phyloP scores from a whole-genome alignment of 2,329 filamentous ascomycete genomes.

The Geosmithia putterillii region DNA sequence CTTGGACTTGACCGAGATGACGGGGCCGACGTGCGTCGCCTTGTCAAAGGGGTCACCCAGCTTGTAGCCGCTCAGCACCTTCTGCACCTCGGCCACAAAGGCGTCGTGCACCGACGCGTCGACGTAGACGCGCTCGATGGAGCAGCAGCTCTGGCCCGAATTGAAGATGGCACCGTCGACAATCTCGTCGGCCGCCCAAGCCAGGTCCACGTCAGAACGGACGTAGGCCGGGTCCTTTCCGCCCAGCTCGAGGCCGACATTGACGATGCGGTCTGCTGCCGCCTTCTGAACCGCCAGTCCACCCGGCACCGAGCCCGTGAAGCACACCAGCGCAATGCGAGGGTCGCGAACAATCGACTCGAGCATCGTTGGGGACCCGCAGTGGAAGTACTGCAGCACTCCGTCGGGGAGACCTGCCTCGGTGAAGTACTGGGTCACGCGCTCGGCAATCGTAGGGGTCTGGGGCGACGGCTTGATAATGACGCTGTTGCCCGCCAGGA shows the following conservation, averaged over 20 bases:
- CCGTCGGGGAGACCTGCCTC: slow-evolving; percentile 72
- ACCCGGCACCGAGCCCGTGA: slow-evolving; percentile 84
- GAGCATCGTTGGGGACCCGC: slow-evolving; percentile 64
- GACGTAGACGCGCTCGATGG: slow-evolving; percentile 84
- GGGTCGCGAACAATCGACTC: slow-evolving; percentile 69
- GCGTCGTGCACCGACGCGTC: slow-evolving; percentile 72
- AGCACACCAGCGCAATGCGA: slow-evolving; percentile 71
- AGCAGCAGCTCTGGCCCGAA: slow-evolving; percentile 95
- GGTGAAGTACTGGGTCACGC: slow-evolving; percentile 61
- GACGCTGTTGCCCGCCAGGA: slow-evolving; percentile 80
- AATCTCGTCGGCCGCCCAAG: slow-evolving; percentile 88
- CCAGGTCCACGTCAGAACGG: slow-evolving; percentile 71
- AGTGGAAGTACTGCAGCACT: slow-evolving; percentile 88
- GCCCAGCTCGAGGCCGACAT: slow-evolving; percentile 81
- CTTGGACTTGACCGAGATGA: slow-evolving; percentile 71
- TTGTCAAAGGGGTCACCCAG: slow-evolving; percentile 79
- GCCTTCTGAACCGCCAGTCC: slow-evolving; percentile 78
- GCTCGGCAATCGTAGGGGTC: slow-evolving; percentile 84
- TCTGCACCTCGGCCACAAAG: slow-evolving; percentile 69
- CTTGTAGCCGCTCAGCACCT: slow-evolving; percentile 69
- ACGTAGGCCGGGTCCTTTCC: slow-evolving; percentile 94
- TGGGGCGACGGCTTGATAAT: slow-evolving; percentile 93
- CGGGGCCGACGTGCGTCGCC: slow-evolving; percentile 73
- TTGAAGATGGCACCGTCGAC: slow-evolving; percentile 96
- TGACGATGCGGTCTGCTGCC: slow-evolving; percentile 71